These are phyloP conservation scores for Pseudogymnoascus pannorum DNA, from an alignment of 2,329 filamentous ascomycete genomes.

Conservation along the genomic window DNA sequence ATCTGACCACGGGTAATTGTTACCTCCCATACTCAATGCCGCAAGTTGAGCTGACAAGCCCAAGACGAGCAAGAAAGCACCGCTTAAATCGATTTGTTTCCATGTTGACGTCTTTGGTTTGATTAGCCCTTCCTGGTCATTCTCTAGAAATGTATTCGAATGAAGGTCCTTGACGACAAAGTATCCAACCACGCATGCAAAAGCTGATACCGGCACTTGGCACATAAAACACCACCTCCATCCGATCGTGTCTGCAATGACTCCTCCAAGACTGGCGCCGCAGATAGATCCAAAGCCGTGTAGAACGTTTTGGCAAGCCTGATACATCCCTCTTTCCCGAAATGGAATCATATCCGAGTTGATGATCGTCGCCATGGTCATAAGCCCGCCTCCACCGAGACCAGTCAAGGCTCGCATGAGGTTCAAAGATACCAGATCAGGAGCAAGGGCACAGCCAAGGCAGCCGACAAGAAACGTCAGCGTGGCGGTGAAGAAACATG, in stretches of 20 bases:
- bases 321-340: slow-evolving; percentile 48
- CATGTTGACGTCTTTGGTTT: slow-evolving; percentile 34
- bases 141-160: background rate
- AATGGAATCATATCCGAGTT: slow-evolving; percentile 60
- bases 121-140: slow-evolving; percentile 21
- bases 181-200: slow-evolving; percentile 47
- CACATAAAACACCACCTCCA: slow-evolving; percentile 62
- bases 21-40: slow-evolving; percentile 49
- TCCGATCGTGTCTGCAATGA: slow-evolving; percentile 55
- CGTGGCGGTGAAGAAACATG: slow-evolving; percentile 58
- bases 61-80: slow-evolving; percentile 48
- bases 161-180: slow-evolving; percentile 43
- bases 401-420: slow-evolving; percentile 60
- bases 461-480: slow-evolving; percentile 56
- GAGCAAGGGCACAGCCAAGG: slow-evolving; percentile 55
- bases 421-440: slow-evolving; percentile 52
- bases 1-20: slow-evolving; percentile 45
- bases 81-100: slow-evolving; percentile 50
- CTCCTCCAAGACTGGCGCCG: slow-evolving; percentile 57
- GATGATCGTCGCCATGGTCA: slow-evolving; percentile 59
- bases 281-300: slow-evolving; percentile 55
- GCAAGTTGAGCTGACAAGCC: slow-evolving; percentile 52
- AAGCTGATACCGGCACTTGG: slow-evolving; percentile 51
- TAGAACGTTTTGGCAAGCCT: slow-evolving; percentile 53
- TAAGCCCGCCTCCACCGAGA: slow-evolving; percentile 59